A percentile compares a stretch with the other conserved stretches of the same genome.
phyloP scores from a whole-genome alignment of 768 basidiomycete species.

The Suillus luteus region DNA sequence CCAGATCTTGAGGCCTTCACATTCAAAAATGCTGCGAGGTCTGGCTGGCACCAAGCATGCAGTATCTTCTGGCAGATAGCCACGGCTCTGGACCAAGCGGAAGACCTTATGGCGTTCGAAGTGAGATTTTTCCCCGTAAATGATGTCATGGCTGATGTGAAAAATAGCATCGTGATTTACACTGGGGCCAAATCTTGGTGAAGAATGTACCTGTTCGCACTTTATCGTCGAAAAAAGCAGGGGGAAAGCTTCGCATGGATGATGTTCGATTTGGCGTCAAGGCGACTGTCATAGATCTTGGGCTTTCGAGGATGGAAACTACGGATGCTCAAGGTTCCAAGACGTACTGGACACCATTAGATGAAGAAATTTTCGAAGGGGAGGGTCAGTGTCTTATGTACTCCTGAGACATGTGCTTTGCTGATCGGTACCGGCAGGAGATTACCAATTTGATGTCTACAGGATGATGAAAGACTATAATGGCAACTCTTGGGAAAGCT shows the following conservation, averaged over 20 bases:
- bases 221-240: slow-evolving; percentile 37
- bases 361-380: slow-evolving; percentile 89
- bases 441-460: slow-evolving; percentile 95
- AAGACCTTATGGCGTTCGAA: slow-evolving; percentile 83
- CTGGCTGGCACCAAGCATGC: slow-evolving; percentile 84
- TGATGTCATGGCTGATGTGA: slow-evolving; percentile 10
- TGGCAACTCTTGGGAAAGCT: slow-evolving; percentile 69
- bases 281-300: slow-evolving; percentile 92
- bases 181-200: slow-evolving; percentile 95
- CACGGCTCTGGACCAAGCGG: slow-evolving; percentile 75
- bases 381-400: slow-evolving; percentile 55
- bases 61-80: slow-evolving; percentile 91
- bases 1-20: slow-evolving; percentile 85
- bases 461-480: slow-evolving; percentile 77
- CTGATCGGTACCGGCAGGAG: slow-evolving; percentile 49
- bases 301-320: slow-evolving; percentile 82
- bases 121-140: slow-evolving; percentile 43
- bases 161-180: slow-evolving; percentile 93
- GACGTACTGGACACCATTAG: slow-evolving; percentile 77
- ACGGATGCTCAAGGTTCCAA: slow-evolving; percentile 47
- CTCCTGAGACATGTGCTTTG: not conserved
- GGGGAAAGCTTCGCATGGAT: slow-evolving; percentile 57
- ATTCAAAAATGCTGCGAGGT: slow-evolving; percentile 57
- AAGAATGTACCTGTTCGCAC: slow-evolving; percentile 47
- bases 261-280: slow-evolving; percentile 63